phyloP scores from a whole-genome alignment of 495 filamentous ascomycete species.

The Talaromyces wortmannii region DNA sequence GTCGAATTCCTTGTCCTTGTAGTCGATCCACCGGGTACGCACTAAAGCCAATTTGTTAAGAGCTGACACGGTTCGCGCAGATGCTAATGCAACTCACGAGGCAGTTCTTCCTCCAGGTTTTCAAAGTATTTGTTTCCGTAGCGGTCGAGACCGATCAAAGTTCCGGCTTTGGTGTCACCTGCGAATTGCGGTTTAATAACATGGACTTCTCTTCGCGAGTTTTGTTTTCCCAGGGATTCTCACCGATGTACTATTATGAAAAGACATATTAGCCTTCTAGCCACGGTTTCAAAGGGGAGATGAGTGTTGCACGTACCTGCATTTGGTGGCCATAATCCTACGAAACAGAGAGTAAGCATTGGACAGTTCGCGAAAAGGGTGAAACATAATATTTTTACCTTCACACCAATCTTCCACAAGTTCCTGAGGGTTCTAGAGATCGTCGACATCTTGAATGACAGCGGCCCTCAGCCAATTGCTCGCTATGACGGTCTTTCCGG shows the following conservation, averaged over 20 bases:
- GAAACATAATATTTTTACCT: constrained; percentile 45
- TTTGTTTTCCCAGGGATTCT: constrained; percentile 6
- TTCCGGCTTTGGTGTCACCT: constrained; percentile 97
- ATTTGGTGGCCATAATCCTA: constrained; percentile 90
- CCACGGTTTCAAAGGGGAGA: not conserved
- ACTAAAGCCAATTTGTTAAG: constrained; percentile 41
- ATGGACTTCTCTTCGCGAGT: not conserved
- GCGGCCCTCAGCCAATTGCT: not conserved
- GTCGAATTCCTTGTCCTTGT: constrained; percentile 80
- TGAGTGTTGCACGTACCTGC: constrained; percentile 52
- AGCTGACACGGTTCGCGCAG: not conserved
- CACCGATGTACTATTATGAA: constrained; percentile 59
- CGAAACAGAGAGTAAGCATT: constrained; percentile 20
- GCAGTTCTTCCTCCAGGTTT: constrained; percentile 86
- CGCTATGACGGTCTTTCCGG: not conserved
- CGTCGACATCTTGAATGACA: constrained; percentile 73
- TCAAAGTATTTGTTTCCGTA: constrained; percentile 98
- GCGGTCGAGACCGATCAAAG: constrained; percentile 75
- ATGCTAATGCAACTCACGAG: constrained; percentile 50
- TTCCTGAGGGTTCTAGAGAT: constrained; percentile 80
- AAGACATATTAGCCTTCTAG: not conserved
- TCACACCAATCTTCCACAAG: constrained; percentile 77
- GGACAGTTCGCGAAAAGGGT: not conserved
- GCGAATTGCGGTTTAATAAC: constrained; percentile 27
- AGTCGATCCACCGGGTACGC: constrained; percentile 97